Percentiles rank a stretch among this genome's conserved stretches.
phyloP scores from a whole-genome alignment of 2,329 filamentous ascomycete genomes.

The Aspergillus thermomutatus region DNA sequence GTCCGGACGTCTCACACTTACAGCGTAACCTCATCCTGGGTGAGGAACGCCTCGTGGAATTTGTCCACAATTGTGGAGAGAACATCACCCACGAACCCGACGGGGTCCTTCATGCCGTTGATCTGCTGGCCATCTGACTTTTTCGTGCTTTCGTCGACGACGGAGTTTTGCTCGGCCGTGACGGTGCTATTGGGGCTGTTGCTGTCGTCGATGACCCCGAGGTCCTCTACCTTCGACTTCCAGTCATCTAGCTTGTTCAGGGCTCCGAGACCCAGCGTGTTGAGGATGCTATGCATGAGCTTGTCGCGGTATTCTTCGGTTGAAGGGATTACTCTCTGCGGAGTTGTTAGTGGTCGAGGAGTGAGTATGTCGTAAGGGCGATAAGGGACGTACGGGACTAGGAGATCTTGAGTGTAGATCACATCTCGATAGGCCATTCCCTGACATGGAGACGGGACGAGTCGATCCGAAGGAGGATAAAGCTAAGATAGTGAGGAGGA shows the following conservation, averaged over 20 bases:
- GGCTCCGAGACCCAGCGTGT: constrained; percentile 14
- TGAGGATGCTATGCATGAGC: constrained; percentile 15
- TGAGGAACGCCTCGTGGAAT: constrained; percentile 20
- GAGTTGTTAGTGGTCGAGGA: background rate
- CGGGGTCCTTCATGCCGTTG: constrained; percentile 13
- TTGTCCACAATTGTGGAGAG: constrained; percentile 14
- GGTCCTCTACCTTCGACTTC: constrained; percentile 6
- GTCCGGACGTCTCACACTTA: background rate
- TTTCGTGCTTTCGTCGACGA: background rate
- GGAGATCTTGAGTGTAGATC: constrained; percentile 2
- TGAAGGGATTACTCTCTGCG: constrained; percentile 23
- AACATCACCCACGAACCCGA: constrained; percentile 16
- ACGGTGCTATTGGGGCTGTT: background rate
- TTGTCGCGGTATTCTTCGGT: background rate
- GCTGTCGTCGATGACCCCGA: constrained; percentile 4
- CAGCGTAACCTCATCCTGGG: constrained; percentile 28
- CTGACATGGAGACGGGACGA: background rate
- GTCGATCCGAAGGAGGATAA: constrained; percentile 5
- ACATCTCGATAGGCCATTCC: background rate
- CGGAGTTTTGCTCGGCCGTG: background rate
- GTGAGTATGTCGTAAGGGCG: constrained; percentile 1
- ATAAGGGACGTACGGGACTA: constrained; percentile 1
- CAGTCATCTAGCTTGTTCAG: constrained; percentile 5
- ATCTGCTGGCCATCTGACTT: constrained; percentile 2
- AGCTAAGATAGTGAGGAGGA: constrained; percentile 3